Evolutionary conservation across 306 rosid species (phyloP).

Genomic region (Ormosia emarginata): DNA sequence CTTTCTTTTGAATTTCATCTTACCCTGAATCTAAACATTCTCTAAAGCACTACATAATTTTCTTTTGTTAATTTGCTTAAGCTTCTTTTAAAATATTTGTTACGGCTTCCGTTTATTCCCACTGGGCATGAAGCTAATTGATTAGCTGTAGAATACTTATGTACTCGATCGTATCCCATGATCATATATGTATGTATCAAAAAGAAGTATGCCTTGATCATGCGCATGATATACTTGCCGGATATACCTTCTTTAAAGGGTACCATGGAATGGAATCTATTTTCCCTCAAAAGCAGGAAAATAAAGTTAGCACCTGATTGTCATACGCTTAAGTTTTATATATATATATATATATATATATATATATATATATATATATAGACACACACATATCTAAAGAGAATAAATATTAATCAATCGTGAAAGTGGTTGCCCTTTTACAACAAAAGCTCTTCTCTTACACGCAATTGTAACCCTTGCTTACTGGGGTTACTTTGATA

Average conservation of each 20-base stretch:
- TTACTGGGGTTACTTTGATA: constrained; percentile 19
- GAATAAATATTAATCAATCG: constrained; percentile 7
- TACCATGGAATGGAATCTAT: constrained; percentile 49
- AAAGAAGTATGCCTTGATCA: too few relatives aligned
- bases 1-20: too few relatives aligned
- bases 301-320: constrained; percentile 40
- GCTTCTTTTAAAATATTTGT: too few relatives aligned
- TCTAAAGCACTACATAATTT: too few relatives aligned
- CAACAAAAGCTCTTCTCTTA: constrained; percentile 35
- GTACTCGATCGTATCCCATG: too few relatives aligned
- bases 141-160: too few relatives aligned
- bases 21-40: too few relatives aligned
- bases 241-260: constrained; percentile 37
- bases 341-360: not conserved
- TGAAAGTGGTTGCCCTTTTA: constrained; percentile 59
- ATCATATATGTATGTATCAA: too few relatives aligned
- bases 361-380: not conserved
- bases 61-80: too few relatives aligned
- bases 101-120: too few relatives aligned
- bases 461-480: constrained; percentile 28
- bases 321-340: constrained; percentile 4
- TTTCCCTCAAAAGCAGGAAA: constrained; percentile 60
- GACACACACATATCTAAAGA: not conserved
- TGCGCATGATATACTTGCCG: constrained; percentile 23
- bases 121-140: too few relatives aligned